phyloP scores from a whole-genome alignment of 208 protist genomes.

The Trypanosoma conorhini region DNA sequence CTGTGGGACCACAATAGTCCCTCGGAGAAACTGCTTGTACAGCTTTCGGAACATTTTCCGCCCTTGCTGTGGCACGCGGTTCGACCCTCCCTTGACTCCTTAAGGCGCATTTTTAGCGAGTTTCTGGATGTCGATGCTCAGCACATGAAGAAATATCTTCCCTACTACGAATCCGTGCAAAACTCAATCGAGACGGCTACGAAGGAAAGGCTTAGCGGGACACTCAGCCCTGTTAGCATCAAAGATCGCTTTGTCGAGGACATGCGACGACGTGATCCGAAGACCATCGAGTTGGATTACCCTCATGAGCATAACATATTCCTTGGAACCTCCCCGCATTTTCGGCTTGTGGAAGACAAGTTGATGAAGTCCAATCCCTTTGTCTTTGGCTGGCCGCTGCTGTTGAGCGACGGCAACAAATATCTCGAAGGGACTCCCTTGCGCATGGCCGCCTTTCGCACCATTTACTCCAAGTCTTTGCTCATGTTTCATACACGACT shows the following conservation, averaged over 20 bases:
- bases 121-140: constrained; percentile 90
- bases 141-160: constrained; percentile 91
- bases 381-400: constrained; percentile 91
- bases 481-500: constrained; percentile 83
- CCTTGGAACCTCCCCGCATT: constrained; percentile 80
- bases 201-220: constrained; percentile 73
- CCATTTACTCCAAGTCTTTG: constrained; percentile 88
- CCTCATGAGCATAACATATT: constrained; percentile 81
- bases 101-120: constrained; percentile 87
- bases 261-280: constrained; percentile 84
- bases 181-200: constrained; percentile 73
- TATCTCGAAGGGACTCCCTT: constrained; percentile 79
- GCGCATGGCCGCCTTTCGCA: constrained; percentile 84
- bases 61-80: constrained; percentile 91
- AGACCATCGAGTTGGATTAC: constrained; percentile 83
- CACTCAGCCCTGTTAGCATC: constrained; percentile 74
- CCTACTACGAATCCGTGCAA: constrained; percentile 88
- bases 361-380: constrained; percentile 92
- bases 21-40: constrained; percentile 90
- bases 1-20: constrained; percentile 90
- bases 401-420: constrained; percentile 89
- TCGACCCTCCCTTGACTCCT: constrained; percentile 67
- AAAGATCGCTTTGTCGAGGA: constrained; percentile 89
- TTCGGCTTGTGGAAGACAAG: constrained; percentile 75
- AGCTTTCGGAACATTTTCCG: constrained; percentile 88